Conservation (phyloP, 495 filamentous ascomycete species). For the Trichoderma reesei region DNA sequence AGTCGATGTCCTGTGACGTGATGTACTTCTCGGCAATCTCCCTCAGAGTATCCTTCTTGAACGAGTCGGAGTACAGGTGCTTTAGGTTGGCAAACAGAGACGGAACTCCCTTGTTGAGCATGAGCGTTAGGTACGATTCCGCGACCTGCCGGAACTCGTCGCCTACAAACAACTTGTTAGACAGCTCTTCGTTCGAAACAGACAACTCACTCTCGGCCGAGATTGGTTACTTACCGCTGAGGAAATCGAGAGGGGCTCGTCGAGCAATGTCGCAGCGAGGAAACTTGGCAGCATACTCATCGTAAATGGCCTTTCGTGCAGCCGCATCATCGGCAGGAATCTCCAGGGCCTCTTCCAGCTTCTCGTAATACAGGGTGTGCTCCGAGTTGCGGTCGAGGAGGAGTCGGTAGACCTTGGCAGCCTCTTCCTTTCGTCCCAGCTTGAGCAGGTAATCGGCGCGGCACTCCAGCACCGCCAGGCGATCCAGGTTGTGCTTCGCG, state of each 20-base stretch:
- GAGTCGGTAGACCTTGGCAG: constrained; percentile 66
- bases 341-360: constrained; percentile 57
- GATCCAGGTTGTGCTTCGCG: constrained; percentile 68
- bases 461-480: constrained; percentile 81
- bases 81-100: constrained; percentile 96
- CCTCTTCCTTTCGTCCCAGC: constrained; percentile 70
- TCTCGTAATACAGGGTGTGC: constrained; percentile 75
- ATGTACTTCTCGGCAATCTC: constrained; percentile 72
- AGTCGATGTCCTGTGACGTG: neutral
- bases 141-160: constrained; percentile 73
- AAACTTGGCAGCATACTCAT: constrained; percentile 68
- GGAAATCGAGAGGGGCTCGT: constrained; percentile 81
- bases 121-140: constrained; percentile 69
- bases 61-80: constrained; percentile 65
- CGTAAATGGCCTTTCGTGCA: constrained; percentile 60
- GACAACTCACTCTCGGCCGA: constrained; percentile 13
- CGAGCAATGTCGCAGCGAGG: constrained; percentile 77
- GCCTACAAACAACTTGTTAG: constrained; percentile 29
- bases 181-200: neutral
- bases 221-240: constrained; percentile 48
- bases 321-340: constrained; percentile 52
- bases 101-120: constrained; percentile 93
- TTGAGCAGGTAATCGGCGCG: constrained; percentile 76
- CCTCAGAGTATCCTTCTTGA: constrained; percentile 67
- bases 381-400: constrained; percentile 83